Percentiles rank a stretch among this genome's conserved stretches.
Evolutionary conservation across 108 stramenopile species (phyloP).

Genomic region (Cyclotella baltica): DNA sequence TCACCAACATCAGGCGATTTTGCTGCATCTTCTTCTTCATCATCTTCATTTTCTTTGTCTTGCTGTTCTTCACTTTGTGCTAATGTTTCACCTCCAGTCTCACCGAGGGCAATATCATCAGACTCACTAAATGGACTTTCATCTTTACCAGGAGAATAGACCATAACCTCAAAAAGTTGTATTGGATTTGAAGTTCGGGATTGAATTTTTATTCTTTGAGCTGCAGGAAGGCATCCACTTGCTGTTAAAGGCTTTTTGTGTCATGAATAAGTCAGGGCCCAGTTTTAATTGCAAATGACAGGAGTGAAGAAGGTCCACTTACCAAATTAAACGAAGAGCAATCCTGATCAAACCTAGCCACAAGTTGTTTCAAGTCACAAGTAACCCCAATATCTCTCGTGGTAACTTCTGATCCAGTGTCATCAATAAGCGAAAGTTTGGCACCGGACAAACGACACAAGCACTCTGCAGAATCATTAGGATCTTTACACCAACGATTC

Average conservation of each 20-base stretch:
- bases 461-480: neutral
- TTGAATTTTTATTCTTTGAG: neutral
- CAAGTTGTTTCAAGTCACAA: neutral
- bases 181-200: neutral
- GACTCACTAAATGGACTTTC: neutral
- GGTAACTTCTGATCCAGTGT: neutral
- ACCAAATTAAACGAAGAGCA: neutral
- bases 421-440: neutral
- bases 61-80: no score
- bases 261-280: no score
- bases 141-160: neutral
- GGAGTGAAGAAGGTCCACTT: no score
- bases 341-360: neutral
- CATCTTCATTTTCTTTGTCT: no score
- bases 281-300: no score
- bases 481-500: neutral
- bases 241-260: neutral
- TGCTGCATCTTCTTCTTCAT: no score
- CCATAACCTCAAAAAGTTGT: neutral
- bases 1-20: neutral
- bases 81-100: neutral
- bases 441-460: neutral
- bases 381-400: neutral
- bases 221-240: neutral
- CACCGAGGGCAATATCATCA: neutral